Conservation (phyloP, 2,329 filamentous ascomycete genomes). For the Xylariomycetidae sp. region DNA sequence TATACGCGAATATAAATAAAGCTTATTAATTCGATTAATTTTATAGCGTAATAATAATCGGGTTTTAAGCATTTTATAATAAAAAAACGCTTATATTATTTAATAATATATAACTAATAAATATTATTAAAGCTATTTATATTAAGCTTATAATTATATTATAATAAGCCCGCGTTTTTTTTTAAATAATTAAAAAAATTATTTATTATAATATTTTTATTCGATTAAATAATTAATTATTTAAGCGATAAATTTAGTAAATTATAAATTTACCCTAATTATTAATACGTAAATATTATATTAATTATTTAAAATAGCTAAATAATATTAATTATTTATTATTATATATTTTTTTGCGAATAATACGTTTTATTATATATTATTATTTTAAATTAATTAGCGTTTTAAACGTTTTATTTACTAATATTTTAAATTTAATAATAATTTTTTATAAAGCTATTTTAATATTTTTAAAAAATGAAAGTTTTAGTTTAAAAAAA, state of each 20-base stretch:
- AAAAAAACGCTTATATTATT: not conserved
- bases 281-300: conserved; percentile 1
- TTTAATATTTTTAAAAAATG: conserved; percentile 1
- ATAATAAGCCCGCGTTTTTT: too few relatives aligned
- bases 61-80: not conserved
- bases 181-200: too few relatives aligned
- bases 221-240: conserved; percentile 1
- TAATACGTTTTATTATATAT: not conserved
- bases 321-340: too few relatives aligned
- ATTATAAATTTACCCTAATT: conserved; percentile 1
- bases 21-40: too few relatives aligned
- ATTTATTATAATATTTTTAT: too few relatives aligned
- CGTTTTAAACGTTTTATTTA: too few relatives aligned
- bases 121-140: not conserved
- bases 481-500: not conserved
- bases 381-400: too few relatives aligned
- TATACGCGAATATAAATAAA: not conserved
- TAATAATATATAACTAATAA: not conserved
- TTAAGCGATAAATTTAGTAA: not conserved
- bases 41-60: too few relatives aligned
- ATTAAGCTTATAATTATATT: not conserved
- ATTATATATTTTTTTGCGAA: conserved; percentile 1
- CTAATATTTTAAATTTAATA: too few relatives aligned
- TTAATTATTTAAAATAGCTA: too few relatives aligned
- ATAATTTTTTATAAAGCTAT: too few relatives aligned